phyloP scores from a whole-genome alignment of 306 rosid species.

The Trichosanthes cucumerina region DNA sequence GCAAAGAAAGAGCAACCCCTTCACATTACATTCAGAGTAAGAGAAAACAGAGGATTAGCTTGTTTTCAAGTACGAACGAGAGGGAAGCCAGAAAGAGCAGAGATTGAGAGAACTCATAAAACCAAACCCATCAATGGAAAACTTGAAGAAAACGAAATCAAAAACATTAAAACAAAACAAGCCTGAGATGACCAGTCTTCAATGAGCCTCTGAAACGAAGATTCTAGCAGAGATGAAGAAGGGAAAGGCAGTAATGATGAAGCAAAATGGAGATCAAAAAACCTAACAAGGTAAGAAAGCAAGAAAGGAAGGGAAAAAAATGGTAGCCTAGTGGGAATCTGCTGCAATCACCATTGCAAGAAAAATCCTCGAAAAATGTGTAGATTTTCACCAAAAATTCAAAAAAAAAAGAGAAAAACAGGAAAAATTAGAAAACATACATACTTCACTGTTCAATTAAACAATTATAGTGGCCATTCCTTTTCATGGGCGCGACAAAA shows the following conservation, averaged over 20 bases:
- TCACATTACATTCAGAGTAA: conserved; percentile 10
- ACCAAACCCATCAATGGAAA: conserved; percentile 24
- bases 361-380: conserved; percentile 1
- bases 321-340: background rate
- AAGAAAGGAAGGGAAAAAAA: background rate
- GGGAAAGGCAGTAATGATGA: conserved; percentile 1
- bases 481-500: conserved; percentile 1
- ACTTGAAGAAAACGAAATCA: conserved; percentile 12
- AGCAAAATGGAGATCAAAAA: background rate
- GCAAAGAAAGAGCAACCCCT: conserved; percentile 2
- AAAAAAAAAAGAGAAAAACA: background rate
- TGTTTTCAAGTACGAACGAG: conserved; percentile 16
- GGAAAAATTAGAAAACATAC: background rate
- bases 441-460: background rate
- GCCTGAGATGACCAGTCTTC: background rate
- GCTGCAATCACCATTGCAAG: background rate
- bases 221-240: conserved; percentile 5
- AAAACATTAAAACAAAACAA: conserved; percentile 3
- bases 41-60: conserved; percentile 14
- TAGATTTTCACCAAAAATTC: background rate
- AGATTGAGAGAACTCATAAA: conserved; percentile 26
- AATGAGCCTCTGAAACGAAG: conserved; percentile 10
- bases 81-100: conserved; percentile 16
- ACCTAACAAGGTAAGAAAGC: background rate
- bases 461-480: background rate